phyloP scores from a whole-genome alignment of 805 yeast genomes.

The Starmerella kuoi region DNA sequence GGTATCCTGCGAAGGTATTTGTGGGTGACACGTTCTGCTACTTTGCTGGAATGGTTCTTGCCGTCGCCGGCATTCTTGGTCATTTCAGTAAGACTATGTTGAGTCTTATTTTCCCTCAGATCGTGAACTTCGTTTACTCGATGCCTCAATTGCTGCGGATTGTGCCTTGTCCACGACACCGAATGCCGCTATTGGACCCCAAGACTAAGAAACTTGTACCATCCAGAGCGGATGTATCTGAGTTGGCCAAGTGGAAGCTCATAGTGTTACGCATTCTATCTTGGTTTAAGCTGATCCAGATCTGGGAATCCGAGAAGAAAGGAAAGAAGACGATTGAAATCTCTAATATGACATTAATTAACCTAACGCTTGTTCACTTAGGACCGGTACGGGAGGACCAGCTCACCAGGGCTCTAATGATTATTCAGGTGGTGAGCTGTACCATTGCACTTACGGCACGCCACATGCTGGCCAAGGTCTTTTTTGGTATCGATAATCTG shows the following conservation, averaged over 20 bases:
- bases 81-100: conserved; percentile 90
- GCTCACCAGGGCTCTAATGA: conserved; percentile 49
- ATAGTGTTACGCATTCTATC: conserved; percentile 37
- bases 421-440: conserved; percentile 56
- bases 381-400: conserved; percentile 85
- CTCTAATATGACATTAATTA: conserved; percentile 80
- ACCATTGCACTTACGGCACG: conserved; percentile 53
- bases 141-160: conserved; percentile 81
- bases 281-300: conserved; percentile 39
- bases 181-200: conserved; percentile 67
- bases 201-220: conserved; percentile 66
- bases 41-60: conserved; percentile 97
- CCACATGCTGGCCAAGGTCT: conserved; percentile 72
- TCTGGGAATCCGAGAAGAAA: conserved; percentile 26
- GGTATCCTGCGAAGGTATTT: conserved; percentile 86
- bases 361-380: conserved; percentile 65
- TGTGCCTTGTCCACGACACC: conserved; percentile 90
- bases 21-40: conserved; percentile 98
- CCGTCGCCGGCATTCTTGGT: conserved; percentile 89
- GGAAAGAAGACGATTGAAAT: conserved; percentile 33
- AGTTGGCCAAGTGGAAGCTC: conserved; percentile 17
- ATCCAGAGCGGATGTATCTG: conserved; percentile 34
- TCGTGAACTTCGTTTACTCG: conserved; percentile 77
- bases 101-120: conserved; percentile 80
- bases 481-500: conserved; percentile 77